Conservation (phyloP, 139 green algal genomes). For the Mesostigma viride region DNA sequence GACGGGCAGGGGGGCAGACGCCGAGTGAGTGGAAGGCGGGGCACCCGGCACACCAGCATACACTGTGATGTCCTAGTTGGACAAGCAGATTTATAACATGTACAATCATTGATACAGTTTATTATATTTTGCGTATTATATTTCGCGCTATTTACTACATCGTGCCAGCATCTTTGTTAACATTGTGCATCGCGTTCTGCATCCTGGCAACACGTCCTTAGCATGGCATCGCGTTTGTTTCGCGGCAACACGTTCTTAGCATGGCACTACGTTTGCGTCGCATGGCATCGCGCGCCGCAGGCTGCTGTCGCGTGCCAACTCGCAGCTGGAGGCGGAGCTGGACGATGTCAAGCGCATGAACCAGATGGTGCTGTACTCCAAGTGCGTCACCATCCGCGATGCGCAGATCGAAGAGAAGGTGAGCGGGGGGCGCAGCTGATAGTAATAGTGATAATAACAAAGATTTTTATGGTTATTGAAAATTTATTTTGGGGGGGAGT, state of each 20-base stretch:
- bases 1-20: no score
- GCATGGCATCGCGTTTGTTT: not conserved
- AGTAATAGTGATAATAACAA: no score
- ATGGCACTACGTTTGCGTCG: not conserved
- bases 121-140: constrained; percentile 53
- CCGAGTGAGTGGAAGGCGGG: no score
- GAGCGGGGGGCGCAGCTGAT: no score
- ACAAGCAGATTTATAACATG: not conserved
- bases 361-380: constrained; percentile 77
- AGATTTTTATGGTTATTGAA: no score
- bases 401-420: constrained; percentile 69
- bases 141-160: constrained; percentile 38
- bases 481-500: no score
- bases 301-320: not conserved
- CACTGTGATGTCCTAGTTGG: no score
- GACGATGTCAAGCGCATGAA: constrained; percentile 82
- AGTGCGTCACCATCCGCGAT: constrained; percentile 73
- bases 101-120: constrained; percentile 38
- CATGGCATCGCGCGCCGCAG: no score
- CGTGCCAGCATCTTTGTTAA: not conserved
- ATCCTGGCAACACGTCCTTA: not conserved
- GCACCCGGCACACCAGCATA: no score
- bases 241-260: not conserved
- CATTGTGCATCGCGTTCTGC: not conserved
- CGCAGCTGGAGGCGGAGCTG: constrained; percentile 56